Base-by-base conservation (phyloP, 2,329 filamentous ascomycete genomes). In the Ustulina deusta region DNA sequence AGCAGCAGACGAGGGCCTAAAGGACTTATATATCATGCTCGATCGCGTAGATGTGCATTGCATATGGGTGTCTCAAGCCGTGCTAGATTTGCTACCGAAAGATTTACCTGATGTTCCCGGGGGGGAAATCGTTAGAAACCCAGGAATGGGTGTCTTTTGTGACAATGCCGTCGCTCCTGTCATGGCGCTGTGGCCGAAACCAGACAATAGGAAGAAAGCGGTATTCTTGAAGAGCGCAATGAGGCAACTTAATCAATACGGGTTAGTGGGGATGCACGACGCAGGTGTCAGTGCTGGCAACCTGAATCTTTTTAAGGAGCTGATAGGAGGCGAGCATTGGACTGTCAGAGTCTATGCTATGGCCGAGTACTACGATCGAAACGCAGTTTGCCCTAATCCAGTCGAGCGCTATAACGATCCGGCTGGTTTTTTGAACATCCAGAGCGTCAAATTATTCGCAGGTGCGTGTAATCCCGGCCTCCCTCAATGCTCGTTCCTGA, bases 11-110 rank as follows among this genome's bases (percentile, higher is more conserved):
- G 77, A 83, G 27, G 73, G 77, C 0, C 83, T 92, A 49, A 81
- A 79, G 48, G 84, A 85, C 38, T 78, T 87, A 40, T 91, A 88
- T 75, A 85, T 92, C 66, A 91, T 92, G 88, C 83, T 92, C 2
- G 89, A 91, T 73, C 85, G 90, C 15, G 86, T 91, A 7, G 90
- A 92, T 72, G 87, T 89, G 3, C 90, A 92, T 76, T 93, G 90
- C 77, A 84, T 88, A 32, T 91, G 89, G 87, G 89, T 91, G 2
- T 92, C 90, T 0, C 81, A 87, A 29, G 83, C 89, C 20, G 87
- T 92, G 1, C 82, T 92, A 2, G 79, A 84, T 55, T 82, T 92
- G 1, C 83, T 93, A 6, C 86, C 89, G 0, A 72, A 79, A 1
- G 82, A 85, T 9, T 70, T 86, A 29, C 80, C 83, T 1, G 83